A percentile compares a stretch with the other conserved stretches of the same genome.
phyloP scores from a whole-genome alignment of 208 protist genomes.

The Naegleria gruberi region DNA sequence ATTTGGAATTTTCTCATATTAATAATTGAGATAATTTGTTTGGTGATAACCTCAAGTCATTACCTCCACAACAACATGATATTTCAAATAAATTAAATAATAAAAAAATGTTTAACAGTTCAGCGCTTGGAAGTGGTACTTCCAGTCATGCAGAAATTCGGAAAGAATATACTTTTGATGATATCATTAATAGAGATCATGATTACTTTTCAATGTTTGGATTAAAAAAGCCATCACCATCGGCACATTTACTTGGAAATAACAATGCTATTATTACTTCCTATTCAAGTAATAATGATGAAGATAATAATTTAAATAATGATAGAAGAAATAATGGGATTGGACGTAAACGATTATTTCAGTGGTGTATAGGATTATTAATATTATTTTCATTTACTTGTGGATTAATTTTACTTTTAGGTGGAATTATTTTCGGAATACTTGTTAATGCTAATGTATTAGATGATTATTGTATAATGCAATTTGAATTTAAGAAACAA shows the following conservation, averaged over 20 bases:
- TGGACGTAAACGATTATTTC: not conserved
- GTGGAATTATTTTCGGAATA: not conserved
- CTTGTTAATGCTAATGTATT: not conserved
- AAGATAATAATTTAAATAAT: not conserved
- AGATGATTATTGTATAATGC: not conserved
- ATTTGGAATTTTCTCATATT: too few relatives aligned
- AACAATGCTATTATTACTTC: not conserved
- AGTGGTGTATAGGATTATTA: not conserved
- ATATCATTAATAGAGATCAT: not conserved
- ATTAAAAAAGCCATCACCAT: not conserved
- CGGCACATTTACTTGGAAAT: not conserved
- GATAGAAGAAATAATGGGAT: not conserved
- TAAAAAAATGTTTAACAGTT: not conserved
- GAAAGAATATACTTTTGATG: not conserved
- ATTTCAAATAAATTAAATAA: not conserved
- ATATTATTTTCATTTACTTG: not conserved
- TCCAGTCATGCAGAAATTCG: too few relatives aligned
- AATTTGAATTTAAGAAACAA: not conserved
- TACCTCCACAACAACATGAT: not conserved
- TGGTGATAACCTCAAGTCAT: not conserved
- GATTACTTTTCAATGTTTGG: not conserved
- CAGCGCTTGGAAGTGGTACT: not conserved
- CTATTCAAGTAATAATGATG: not conserved
- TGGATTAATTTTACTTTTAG: not conserved
- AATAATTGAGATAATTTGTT: not conserved